Percentiles rank a stretch among this genome's conserved stretches.
These are phyloP conservation scores for Syncephalastrum monosporum DNA, from an alignment of 371 early-diverging fungal species.

Conservation along the genomic window DNA sequence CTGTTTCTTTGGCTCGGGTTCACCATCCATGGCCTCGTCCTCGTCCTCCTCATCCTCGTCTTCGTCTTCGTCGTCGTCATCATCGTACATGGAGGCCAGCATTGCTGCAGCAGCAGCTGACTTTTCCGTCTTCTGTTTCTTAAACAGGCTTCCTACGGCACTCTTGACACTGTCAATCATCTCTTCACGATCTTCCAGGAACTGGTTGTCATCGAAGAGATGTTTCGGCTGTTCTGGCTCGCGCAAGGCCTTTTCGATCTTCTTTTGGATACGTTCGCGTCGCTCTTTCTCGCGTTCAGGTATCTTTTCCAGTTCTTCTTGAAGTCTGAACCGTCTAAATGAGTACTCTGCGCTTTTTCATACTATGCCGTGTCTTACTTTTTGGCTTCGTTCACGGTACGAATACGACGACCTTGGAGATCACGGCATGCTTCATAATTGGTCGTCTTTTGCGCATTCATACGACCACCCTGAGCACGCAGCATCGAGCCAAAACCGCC, in stretches of 20 bases:
- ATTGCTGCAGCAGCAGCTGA: constrained; percentile 15
- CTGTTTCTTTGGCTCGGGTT: constrained; percentile 8
- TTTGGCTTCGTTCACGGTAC: constrained; percentile 88
- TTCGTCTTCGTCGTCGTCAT: constrained; percentile 22
- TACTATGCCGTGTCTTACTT: constrained; percentile 43
- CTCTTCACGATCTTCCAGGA: constrained; percentile 70
- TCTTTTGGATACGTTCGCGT: constrained; percentile 68
- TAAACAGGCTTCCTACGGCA: constrained; percentile 59
- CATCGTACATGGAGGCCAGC: constrained; percentile 37
- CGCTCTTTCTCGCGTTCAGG: constrained; percentile 71
- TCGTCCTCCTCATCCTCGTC: constrained; percentile 32
- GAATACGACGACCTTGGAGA: constrained; percentile 85
- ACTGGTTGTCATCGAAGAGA: constrained; percentile 84
- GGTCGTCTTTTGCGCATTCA: constrained; percentile 88
- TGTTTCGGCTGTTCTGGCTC: constrained; percentile 69
- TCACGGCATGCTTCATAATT: constrained; percentile 95
- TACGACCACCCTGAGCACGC: constrained; percentile 92
- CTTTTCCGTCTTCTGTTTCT: constrained; percentile 31
- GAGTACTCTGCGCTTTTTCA: background rate
- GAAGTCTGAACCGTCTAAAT: constrained; percentile 51
- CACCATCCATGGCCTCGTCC: constrained; percentile 4
- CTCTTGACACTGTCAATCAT: constrained; percentile 70
- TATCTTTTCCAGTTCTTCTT: constrained; percentile 73
- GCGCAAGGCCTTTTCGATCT: constrained; percentile 81
- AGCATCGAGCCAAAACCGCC: constrained; percentile 97